Base-by-base conservation (phyloP, 768 basidiomycete species). In the Chalciporus piperatus region DNA sequence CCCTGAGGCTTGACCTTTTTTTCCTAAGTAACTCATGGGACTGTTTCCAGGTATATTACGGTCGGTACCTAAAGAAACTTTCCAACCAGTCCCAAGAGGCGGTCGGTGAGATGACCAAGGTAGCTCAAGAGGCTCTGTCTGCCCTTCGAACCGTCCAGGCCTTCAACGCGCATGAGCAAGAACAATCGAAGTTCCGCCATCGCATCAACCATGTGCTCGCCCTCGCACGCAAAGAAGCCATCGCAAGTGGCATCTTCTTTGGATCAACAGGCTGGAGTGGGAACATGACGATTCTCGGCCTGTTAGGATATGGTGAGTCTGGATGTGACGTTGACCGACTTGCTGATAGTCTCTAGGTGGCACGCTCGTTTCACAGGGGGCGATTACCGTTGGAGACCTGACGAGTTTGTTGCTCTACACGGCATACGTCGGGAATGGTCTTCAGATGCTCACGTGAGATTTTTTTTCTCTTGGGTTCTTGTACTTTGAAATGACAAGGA, bases 1-100 rank as follows among this genome's bases (percentile, higher is more conserved):
- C 32, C 23, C 52, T 48, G 6, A 14, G n/a, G 33, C 57, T 38
- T 7, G 40, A 19, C 45, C 30, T 51, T 63, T 50, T 12, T 51
- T 62, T 50, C 13, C 11, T 32, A 32, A 32, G 59, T 50, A 49
- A 45, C 9, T 6, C 22, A 0, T 27, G 27, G 27, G 9, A 27
- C 6, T 9, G 7, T 14, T n/a, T 2, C 16, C 55, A 96, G 89
- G 91, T 98, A 12, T 89, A 93, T 67, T 99, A 99, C 61, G 95
- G 96, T 56, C 84, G 94, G 12, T 99, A 98, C 70, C 73, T 99
- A 48, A 92, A 94, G 66, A 87, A 85, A 54, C 80, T 99, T 3
- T 92, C 92, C 7, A 92, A 91, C 60, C 75, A 85, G 61, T 95
- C 96, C 6, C 96, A 99, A 68, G 93, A 94, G 62, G 92, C 95